Conservation (phyloP, 768 basidiomycete species). For the Suillus decipiens region DNA sequence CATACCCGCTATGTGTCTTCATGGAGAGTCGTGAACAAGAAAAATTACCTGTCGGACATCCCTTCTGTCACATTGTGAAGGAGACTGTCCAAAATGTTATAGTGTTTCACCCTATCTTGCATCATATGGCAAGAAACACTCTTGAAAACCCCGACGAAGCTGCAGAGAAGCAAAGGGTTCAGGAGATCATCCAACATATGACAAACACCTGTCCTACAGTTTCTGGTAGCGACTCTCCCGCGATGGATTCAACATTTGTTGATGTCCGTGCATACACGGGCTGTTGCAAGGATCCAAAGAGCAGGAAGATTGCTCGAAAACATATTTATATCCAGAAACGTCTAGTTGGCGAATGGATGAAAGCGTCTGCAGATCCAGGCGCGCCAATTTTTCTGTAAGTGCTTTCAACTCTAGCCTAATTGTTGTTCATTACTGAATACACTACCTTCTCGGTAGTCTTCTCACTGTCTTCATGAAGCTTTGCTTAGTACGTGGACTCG, state of each 20-base stretch:
- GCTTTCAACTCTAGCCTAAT: not conserved
- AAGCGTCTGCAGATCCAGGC: not conserved
- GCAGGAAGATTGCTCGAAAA: not conserved
- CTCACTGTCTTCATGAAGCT: not conserved
- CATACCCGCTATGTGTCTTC: not conserved
- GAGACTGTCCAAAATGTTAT: not conserved
- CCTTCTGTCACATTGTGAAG: not conserved
- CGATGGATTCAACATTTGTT: not conserved
- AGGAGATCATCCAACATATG: not conserved
- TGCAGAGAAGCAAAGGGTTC: not conserved
- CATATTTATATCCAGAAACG: not conserved
- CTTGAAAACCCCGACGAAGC: not conserved
- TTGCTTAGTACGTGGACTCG: not conserved
- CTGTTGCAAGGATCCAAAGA: not conserved
- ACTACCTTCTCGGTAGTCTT: not conserved
- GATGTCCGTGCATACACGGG: constrained; percentile 1
- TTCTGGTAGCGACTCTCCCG: not conserved
- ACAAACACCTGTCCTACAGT: not conserved
- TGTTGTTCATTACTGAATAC: not conserved
- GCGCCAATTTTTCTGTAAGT: no score
- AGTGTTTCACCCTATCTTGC: not conserved
- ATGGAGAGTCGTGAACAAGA: not conserved
- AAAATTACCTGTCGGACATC: not conserved
- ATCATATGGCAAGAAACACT: not conserved
- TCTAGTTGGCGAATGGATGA: not conserved